Conservation (phyloP, 176 grass and related monocot species). For the Oryza meyeriana region DNA sequence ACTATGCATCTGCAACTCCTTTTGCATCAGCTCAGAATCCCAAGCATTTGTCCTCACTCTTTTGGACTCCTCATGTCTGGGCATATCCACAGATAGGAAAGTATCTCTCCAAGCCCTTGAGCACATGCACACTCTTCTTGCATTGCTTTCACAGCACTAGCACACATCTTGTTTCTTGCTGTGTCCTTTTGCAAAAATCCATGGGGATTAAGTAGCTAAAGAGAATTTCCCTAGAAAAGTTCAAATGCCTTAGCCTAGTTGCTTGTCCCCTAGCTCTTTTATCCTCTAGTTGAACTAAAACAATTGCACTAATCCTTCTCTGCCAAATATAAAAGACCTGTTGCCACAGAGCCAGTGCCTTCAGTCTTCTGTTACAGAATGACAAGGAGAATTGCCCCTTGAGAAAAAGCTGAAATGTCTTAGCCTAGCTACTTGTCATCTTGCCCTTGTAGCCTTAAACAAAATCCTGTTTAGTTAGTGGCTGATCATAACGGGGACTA, state of each 20-base stretch:
- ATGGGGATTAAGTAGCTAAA: conserved; percentile 25
- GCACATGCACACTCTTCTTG: conserved; percentile 42
- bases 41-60: conserved; percentile 41
- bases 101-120: conserved; percentile 17
- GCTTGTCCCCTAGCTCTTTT: conserved; percentile 34
- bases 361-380: conserved; percentile 23
- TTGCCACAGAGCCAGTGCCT: neutral
- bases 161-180: conserved; percentile 39
- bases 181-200: conserved; percentile 42
- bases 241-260: conserved; percentile 46
- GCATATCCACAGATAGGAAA: conserved; percentile 54
- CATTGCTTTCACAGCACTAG: conserved; percentile 20
- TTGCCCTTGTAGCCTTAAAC: conserved; percentile 44
- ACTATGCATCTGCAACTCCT: conserved; percentile 25
- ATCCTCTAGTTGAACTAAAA: conserved; percentile 41
- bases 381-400: conserved; percentile 46
- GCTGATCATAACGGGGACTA: conserved; percentile 40
- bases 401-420: conserved; percentile 53
- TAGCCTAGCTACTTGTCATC: conserved; percentile 50
- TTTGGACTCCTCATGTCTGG: conserved; percentile 53
- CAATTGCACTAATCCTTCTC: conserved; percentile 19
- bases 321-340: conserved; percentile 35
- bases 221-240: conserved; percentile 62
- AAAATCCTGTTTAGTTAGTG: conserved; percentile 31
- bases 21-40: conserved; percentile 55